A percentile compares a stretch with the other conserved stretches of the same genome.
These are phyloP conservation scores for Globisporangium parvum DNA, from an alignment of 352 stramenopile genomes.

Conservation along the genomic window DNA sequence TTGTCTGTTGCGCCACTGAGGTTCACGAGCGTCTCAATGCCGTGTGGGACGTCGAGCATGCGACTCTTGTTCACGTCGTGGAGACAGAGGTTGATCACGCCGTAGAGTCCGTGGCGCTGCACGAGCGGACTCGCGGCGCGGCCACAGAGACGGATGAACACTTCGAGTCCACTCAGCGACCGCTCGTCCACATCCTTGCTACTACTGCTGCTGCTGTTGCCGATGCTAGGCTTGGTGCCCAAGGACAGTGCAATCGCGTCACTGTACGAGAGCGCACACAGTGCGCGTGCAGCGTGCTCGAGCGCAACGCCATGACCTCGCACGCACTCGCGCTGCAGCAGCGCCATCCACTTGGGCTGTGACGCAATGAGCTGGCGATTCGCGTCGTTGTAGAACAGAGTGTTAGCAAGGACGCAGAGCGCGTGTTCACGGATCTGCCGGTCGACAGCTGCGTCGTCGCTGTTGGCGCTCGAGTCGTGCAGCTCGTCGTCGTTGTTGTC, in stretches of 20 bases:
- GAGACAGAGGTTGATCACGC: conserved; percentile 79
- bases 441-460: conserved; percentile 7
- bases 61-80: conserved; percentile 79
- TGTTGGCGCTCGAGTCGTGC: neutral
- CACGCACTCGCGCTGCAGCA: conserved; percentile 49
- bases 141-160: conserved; percentile 47
- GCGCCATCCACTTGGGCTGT: conserved; percentile 43
- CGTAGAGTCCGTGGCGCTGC: conserved; percentile 62
- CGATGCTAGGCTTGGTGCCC: conserved; percentile 13
- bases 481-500: conserved; percentile 1
- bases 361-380: conserved; percentile 70
- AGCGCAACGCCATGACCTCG: conserved; percentile 25
- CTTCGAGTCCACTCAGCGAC: conserved; percentile 30
- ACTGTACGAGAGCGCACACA: conserved; percentile 81
- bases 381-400: conserved; percentile 88
- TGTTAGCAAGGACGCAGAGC: conserved; percentile 75
- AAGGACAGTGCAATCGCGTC: conserved; percentile 63
- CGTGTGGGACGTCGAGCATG: conserved; percentile 64
- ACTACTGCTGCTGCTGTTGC: neutral
- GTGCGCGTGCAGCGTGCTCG: conserved; percentile 66
- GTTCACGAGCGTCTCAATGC: conserved; percentile 74
- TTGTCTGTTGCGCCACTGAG: conserved; percentile 55
- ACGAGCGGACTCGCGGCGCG: conserved; percentile 23
- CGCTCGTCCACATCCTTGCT: neutral
- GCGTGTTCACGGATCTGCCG: conserved; percentile 59